These are phyloP conservation scores for Candida coleopterorum DNA, from an alignment of 805 yeast genomes.

Conservation along the genomic window DNA sequence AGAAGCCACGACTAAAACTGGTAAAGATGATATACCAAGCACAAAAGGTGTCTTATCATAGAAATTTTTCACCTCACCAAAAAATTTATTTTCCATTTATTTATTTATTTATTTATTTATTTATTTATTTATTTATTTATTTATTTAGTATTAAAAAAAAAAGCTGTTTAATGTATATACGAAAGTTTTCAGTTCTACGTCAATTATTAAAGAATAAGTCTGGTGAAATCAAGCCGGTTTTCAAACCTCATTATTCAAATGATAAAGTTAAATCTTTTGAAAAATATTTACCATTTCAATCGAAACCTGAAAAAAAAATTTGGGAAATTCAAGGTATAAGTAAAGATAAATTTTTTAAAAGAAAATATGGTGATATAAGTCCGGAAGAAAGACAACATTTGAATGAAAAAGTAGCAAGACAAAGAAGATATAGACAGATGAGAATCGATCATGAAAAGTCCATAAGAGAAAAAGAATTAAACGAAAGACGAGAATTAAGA, in stretches of 20 bases:
- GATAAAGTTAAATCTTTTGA: conserved; percentile 6
- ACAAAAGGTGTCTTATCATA: conserved; percentile 90
- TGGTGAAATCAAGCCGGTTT: conserved; percentile 7
- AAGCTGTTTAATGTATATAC: neutral
- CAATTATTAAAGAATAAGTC: conserved; percentile 2
- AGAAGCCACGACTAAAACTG: conserved; percentile 79
- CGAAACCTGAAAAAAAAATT: conserved; percentile 11
- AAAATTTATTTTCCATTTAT: neutral
- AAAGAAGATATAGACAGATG: conserved; percentile 21
- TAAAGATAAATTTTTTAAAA: conserved; percentile 35
- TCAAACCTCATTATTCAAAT: conserved; percentile 5
- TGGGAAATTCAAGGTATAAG: conserved; percentile 35
- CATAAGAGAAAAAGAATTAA: conserved; percentile 7
- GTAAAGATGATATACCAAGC: conserved; percentile 87
- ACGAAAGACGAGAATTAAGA: conserved; percentile 3
- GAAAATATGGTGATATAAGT: conserved; percentile 30
- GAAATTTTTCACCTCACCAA: conserved; percentile 1
- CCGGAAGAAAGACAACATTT: conserved; percentile 22
- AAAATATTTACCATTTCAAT: conserved; percentile 6
- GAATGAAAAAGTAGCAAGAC: conserved; percentile 29
- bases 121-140: too few relatives aligned
- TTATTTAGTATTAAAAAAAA: too few relatives aligned
- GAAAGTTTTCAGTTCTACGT: conserved; percentile 6
- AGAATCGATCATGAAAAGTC: conserved; percentile 17
- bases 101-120: neutral